Conservation (phyloP, 2,329 filamentous ascomycete species). For the Penicillium sp. region DNA sequence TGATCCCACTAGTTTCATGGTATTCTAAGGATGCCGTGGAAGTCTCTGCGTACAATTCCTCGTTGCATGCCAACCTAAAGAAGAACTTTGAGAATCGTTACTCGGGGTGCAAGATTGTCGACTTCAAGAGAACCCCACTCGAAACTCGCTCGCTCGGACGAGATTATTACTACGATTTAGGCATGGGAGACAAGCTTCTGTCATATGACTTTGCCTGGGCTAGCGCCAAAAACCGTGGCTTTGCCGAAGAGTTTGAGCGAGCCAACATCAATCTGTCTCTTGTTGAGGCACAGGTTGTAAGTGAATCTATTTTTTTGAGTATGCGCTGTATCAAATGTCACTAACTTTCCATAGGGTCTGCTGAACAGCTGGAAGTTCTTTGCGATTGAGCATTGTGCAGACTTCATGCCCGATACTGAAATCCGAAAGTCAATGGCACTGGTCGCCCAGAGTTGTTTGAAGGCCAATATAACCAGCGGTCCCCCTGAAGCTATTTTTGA, state of each 20-base stretch:
- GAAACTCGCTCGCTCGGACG: conserved; percentile 67
- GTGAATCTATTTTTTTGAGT: conserved; percentile 31
- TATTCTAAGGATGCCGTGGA: conserved; percentile 75
- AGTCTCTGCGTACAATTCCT: conserved; percentile 82
- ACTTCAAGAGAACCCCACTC: conserved; percentile 76
- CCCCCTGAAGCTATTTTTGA: conserved; percentile 81
- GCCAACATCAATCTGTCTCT: conserved; percentile 90
- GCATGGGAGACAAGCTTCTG: conserved; percentile 74
- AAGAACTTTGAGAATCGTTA: conserved; percentile 83
- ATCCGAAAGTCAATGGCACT: conserved; percentile 71
- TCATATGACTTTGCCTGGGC: conserved; percentile 77
- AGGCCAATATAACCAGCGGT: conserved; percentile 71
- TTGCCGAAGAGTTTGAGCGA: conserved; percentile 76
- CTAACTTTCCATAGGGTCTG: conserved; percentile 59
- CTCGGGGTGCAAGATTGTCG: conserved; percentile 68
- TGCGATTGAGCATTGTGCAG: conserved; percentile 77
- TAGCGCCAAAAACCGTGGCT: conserved; percentile 68
- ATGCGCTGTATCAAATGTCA: conserved; percentile 25
- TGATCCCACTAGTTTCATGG: conserved; percentile 77
- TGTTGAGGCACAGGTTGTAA: conserved; percentile 85
- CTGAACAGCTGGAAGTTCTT: conserved; percentile 90
- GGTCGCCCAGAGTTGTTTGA: conserved; percentile 75
- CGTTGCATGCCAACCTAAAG: conserved; percentile 80
- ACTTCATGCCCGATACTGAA: conserved; percentile 54
- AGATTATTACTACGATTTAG: conserved; percentile 82